phyloP scores from a whole-genome alignment of 257 asterid species.

The Linaria vulgaris region DNA sequence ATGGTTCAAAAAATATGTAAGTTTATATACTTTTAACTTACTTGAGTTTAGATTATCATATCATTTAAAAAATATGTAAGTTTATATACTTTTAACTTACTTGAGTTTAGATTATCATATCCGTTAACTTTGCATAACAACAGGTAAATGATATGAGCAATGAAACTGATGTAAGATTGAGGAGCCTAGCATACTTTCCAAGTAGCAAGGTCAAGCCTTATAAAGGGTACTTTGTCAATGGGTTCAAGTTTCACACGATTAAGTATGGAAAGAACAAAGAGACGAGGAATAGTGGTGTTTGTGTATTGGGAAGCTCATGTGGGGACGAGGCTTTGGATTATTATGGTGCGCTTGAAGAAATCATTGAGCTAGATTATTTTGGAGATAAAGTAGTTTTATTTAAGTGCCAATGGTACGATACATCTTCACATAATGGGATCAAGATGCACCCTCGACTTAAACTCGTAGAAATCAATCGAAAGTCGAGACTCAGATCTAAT shows the following conservation, averaged over 20 bases:
- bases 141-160: too few relatives aligned
- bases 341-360: background rate
- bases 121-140: too few relatives aligned
- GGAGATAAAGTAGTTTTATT: background rate
- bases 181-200: too few relatives aligned
- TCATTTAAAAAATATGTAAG: too few relatives aligned
- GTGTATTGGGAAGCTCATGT: background rate
- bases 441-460: background rate
- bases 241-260: background rate
- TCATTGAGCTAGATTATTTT: background rate
- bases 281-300: background rate
- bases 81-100: too few relatives aligned
- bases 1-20: background rate
- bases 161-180: too few relatives aligned
- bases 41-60: too few relatives aligned
- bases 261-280: background rate
- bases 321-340: background rate
- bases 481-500: background rate
- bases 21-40: too few relatives aligned
- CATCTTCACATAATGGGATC: background rate
- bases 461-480: conserved; percentile 10
- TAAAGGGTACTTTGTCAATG: too few relatives aligned
- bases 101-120: too few relatives aligned
- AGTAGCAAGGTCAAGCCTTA: too few relatives aligned
- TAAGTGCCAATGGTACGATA: conserved; percentile 13